Evolutionary conservation across 805 yeast genomes (phyloP), one percentile per base, ranked within the genome.

Genomic region (Yueomyces sinensis): DNA sequence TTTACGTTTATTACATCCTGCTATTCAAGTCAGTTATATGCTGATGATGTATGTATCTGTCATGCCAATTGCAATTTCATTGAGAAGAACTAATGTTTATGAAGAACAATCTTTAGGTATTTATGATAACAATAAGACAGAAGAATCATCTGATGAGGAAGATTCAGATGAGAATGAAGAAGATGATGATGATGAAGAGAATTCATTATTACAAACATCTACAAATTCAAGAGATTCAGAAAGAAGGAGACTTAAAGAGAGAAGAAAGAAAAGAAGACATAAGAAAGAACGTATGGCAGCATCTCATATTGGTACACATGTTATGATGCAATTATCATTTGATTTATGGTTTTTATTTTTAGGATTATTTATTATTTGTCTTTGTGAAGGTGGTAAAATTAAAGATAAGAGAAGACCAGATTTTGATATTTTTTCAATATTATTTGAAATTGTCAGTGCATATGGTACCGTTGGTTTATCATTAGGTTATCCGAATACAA

Each of bases 11-110:
- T 63, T 91, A 31, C 91, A 86, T 49, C 91, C 96, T 0, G 91
- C 95, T 0, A 82, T 89, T 33, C 95, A 86, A 55, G 94, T 91
- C 20, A 76, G 91, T 46, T 91, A 91, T 54, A 70, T 84, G 76
- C 70, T 91, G 40, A 89, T 91, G 97, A 91, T 91, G 98, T 91
- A 91, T 60, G 86, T 91, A 19, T 89, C 97, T 13, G 96, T 89
- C 30, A 66, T 87, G 52, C 99, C 99, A 1, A 63, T 91, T 46
- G 98, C 99, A 23, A 91, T 91, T 43, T 83, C 95, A 27, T 86
- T 91, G 41, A 75, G 99, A 61, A 72, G 96, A 55, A 91, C 98
- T 15, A 91, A 91, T 54, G 99, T 91, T 36, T 91, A 91, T 60
- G 99, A 91, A 54, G 98, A 91, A 50, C 97, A 86, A 52, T 82